Evolutionary conservation across 2,329 filamentous ascomycete species (phyloP).

Genomic region (Aspergillus versicolor): DNA sequence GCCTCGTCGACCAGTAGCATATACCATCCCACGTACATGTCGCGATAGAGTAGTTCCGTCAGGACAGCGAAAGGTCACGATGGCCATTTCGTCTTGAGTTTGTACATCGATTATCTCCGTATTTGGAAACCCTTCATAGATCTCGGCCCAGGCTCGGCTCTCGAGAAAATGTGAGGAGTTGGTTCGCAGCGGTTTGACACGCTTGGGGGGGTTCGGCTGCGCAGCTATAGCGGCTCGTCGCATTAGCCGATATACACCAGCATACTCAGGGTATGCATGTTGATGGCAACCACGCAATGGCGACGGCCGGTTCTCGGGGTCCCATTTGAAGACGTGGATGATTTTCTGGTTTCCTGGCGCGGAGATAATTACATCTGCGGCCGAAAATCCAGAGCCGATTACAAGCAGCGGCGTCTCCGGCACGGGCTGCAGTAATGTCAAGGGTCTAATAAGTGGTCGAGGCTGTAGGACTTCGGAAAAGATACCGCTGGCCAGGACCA

Average conservation of each 20-base stretch:
- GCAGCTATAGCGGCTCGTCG: conserved; percentile 48
- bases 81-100: conserved; percentile 29
- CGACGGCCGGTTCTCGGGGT: conserved; percentile 55
- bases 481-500: conserved; percentile 60
- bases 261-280: conserved; percentile 63
- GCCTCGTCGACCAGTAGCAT: conserved; percentile 58
- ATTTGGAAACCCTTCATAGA: conserved; percentile 59
- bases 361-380: conserved; percentile 61
- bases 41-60: conserved; percentile 48
- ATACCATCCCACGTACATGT: conserved; percentile 51
- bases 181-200: conserved; percentile 26
- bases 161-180: conserved; percentile 49
- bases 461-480: conserved; percentile 57
- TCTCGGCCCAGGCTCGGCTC: conserved; percentile 49
- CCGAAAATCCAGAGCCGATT: conserved; percentile 62
- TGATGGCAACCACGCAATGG: conserved; percentile 60
- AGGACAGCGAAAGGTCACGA: conserved; percentile 44
- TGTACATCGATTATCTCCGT: conserved; percentile 47
- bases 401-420: conserved; percentile 50
- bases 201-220: conserved; percentile 19
- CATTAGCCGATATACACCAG: conserved; percentile 60
- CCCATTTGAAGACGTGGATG: conserved; percentile 62
- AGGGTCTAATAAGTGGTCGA: conserved; percentile 48
- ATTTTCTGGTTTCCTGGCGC: conserved; percentile 51
- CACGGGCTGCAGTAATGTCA: conserved; percentile 36